Conservation (phyloP, 805 yeast species). For the Metschnikowia santaceciliae region DNA sequence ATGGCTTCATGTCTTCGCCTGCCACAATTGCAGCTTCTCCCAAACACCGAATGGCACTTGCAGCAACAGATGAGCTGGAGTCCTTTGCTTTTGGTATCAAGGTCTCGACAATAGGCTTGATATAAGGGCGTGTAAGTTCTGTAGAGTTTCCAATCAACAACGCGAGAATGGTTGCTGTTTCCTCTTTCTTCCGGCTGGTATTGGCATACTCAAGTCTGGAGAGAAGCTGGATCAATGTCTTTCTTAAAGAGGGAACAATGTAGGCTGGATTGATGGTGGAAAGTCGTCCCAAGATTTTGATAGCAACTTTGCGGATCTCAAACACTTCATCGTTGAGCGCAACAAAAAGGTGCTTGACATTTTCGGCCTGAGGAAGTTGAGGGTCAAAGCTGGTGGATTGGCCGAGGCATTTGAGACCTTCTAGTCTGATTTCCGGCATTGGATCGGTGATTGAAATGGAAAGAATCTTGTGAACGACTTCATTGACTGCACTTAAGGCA, state of each 20-base stretch:
- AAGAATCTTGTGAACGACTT: slow-evolving; percentile 74
- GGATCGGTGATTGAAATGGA: slow-evolving; percentile 88
- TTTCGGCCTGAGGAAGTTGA: slow-evolving; percentile 90
- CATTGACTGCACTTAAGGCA: slow-evolving; percentile 78
- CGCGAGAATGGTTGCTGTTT: slow-evolving; percentile 72
- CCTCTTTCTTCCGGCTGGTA: slow-evolving; percentile 73
- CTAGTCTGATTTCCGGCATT: slow-evolving; percentile 76
- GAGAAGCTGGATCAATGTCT: slow-evolving; percentile 76
- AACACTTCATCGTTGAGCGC: slow-evolving; percentile 90
- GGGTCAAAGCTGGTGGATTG: slow-evolving; percentile 74
- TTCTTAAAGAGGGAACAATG: slow-evolving; percentile 87
- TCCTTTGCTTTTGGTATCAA: slow-evolving; percentile 73
- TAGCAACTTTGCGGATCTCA: slow-evolving; percentile 72
- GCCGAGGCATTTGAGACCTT: slow-evolving; percentile 63
- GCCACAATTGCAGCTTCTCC: slow-evolving; percentile 89
- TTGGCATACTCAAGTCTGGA: slow-evolving; percentile 84
- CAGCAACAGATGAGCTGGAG: slow-evolving; percentile 72
- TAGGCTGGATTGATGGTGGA: slow-evolving; percentile 90
- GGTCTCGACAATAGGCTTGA: slow-evolving; percentile 85
- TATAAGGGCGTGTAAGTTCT: slow-evolving; percentile 84
- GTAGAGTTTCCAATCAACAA: slow-evolving; percentile 73
- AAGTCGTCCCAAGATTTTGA: slow-evolving; percentile 76
- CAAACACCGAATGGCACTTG: slow-evolving; percentile 78
- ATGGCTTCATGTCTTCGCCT: slow-evolving; percentile 76
- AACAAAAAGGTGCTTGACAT: slow-evolving; percentile 77